Conservation (phyloP, 2,329 filamentous ascomycete genomes). For the Aspergillus neoniger region DNA sequence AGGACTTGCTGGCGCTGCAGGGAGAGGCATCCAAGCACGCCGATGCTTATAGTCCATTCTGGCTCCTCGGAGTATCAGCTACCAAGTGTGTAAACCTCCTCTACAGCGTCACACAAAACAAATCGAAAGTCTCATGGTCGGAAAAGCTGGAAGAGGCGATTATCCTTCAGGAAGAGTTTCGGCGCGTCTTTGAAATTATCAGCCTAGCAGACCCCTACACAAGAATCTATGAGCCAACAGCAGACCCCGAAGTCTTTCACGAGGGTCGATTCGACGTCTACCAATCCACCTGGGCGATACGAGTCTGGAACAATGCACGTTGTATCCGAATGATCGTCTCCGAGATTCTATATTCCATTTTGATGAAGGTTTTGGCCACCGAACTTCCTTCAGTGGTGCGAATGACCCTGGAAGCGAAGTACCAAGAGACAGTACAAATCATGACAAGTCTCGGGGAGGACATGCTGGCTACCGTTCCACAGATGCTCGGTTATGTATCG, state of each 20-base stretch:
- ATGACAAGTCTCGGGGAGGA: constrained; percentile 19
- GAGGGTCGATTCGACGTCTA: constrained; percentile 22
- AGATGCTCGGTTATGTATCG: constrained; percentile 20
- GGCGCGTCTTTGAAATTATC: not conserved
- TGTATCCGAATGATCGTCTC: constrained; percentile 23
- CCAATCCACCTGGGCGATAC: constrained; percentile 18
- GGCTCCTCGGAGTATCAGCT: constrained; percentile 21
- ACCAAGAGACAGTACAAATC: constrained; percentile 15
- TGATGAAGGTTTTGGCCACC: constrained; percentile 17
- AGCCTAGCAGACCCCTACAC: constrained; percentile 19
- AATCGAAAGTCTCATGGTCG: constrained; percentile 4
- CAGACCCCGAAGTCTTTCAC: constrained; percentile 8
- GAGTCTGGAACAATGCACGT: constrained; percentile 27
- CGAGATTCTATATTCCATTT: constrained; percentile 18
- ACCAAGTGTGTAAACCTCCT: constrained; percentile 21
- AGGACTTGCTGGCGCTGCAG: constrained; percentile 22
- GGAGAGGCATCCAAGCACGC: constrained; percentile 22
- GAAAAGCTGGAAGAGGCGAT: constrained; percentile 17
- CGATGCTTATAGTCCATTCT: constrained; percentile 16
- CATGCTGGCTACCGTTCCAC: constrained; percentile 25
- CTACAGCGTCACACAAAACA: constrained; percentile 5
- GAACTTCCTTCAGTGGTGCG: not conserved
- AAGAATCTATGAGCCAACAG: not conserved
- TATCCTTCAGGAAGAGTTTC: constrained; percentile 14
- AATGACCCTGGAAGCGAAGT: not conserved